Conservation (phyloP, 176 grass and related monocot genomes). For the Rhynchospora tenuis region DNA sequence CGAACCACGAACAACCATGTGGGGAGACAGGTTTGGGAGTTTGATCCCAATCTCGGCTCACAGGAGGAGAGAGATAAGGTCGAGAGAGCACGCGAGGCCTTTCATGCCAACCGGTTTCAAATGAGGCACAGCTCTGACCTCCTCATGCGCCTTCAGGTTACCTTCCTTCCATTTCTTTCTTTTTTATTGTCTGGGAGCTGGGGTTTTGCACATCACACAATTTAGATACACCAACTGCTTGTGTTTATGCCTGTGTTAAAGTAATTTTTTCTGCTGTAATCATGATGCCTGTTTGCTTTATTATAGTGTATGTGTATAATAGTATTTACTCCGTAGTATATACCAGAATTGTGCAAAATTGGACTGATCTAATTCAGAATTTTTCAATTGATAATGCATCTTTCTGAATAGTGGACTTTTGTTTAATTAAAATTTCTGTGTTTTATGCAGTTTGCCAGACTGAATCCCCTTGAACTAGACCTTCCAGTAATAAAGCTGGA, state of each 20-base stretch:
- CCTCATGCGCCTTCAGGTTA: slow-evolving; percentile 33
- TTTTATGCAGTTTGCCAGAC: slow-evolving; percentile 57
- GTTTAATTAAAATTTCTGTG: neutral
- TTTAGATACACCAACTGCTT: neutral
- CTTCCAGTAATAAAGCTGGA: slow-evolving; percentile 48
- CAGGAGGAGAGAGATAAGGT: slow-evolving; percentile 39
- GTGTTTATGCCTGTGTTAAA: neutral
- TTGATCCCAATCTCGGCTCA: slow-evolving; percentile 35
- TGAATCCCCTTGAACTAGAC: slow-evolving; percentile 58
- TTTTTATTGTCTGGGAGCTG: no score
- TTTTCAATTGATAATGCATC: no score
- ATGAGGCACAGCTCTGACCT: slow-evolving; percentile 48
- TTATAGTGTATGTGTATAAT: no score
- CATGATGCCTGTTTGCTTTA: no score
- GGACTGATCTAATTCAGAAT: no score
- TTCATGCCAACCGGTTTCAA: slow-evolving; percentile 32
- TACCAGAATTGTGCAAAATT: no score
- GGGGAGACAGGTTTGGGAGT: slow-evolving; percentile 53
- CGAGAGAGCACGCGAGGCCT: slow-evolving; percentile 31
- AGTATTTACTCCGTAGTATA: no score
- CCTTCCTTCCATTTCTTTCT: neutral
- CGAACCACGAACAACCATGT: slow-evolving; percentile 37
- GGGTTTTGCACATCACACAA: no score
- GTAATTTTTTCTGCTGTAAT: neutral
- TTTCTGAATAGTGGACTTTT: neutral